A percentile compares a stretch with the other conserved stretches of the same genome.
Evolutionary conservation across 306 rosid genomes (phyloP).

Genomic region (Lathyrus aphaca): DNA sequence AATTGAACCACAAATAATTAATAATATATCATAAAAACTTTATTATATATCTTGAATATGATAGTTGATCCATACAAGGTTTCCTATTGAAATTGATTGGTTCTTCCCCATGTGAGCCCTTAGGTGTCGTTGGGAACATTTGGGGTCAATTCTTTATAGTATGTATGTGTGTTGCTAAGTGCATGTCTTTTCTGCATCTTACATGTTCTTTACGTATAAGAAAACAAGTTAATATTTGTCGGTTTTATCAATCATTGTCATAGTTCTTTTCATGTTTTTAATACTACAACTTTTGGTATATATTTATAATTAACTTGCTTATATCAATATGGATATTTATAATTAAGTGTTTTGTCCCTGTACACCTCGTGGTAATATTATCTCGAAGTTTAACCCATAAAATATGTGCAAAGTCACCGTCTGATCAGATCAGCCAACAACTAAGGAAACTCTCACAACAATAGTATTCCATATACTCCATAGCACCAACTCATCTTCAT

Average conservation of each 20-base stretch:
- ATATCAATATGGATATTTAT: too few relatives aligned
- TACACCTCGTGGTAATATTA: too few relatives aligned
- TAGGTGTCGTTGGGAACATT: conserved; percentile 46
- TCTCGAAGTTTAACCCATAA: too few relatives aligned
- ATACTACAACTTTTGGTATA: not conserved
- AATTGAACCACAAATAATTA: conserved; percentile 24
- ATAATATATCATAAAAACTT: not conserved
- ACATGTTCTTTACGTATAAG: conserved; percentile 1
- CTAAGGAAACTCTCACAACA: too few relatives aligned
- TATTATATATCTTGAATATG: conserved; percentile 10
- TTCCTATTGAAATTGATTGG: conserved; percentile 21
- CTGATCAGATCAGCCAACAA: too few relatives aligned
- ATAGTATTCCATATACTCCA: too few relatives aligned
- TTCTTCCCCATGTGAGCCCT: conserved; percentile 50
- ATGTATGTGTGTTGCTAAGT: conserved; percentile 20
- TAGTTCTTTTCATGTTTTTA: not conserved
- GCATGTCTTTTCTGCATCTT: conserved; percentile 31
- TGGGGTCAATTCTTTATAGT: conserved; percentile 46
- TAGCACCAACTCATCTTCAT: too few relatives aligned
- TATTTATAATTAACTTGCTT: not conserved
- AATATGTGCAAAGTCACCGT: too few relatives aligned
- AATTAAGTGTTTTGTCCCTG: too few relatives aligned
- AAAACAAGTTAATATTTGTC: conserved; percentile 44
- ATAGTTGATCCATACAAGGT: conserved; percentile 26
- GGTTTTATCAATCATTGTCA: conserved; percentile 30